Evolutionary conservation across 805 yeast species (phyloP), one percentile per base, ranked within the genome.

Genomic region (Starmerella bacillaris): DNA sequence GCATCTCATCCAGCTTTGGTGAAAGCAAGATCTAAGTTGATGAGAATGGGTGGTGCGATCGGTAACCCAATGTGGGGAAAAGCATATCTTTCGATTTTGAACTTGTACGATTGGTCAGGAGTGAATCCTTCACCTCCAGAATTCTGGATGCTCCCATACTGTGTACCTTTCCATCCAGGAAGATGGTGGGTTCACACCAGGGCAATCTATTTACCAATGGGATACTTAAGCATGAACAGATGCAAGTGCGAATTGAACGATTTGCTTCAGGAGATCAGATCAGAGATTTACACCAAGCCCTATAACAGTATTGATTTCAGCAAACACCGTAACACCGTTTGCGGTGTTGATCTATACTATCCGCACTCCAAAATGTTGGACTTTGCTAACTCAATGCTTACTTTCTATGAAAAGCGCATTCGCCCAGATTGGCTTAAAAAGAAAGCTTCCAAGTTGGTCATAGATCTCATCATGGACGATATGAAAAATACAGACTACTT

Each of bases 101-200:
- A 76, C 42, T 57, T 89, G 35, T 89, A 84, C 51, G 70, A 70
- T 27, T 89, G 96, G 94, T 92, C 78, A 42, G 99, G 98, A 37
- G 94, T 86, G 4, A 89, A 89, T 47, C 98, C 99, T 3, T 92
- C 94, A 1, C 98, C 99, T 3, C 86, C 95, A 1, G 99, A 89
- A 51, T 58, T 83, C 33, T 89, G 94, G 89, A 56, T 76, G 39
- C 55, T 86, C 28, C 99, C 98, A 2, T 78, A 82, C 41, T 51
- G 63, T 33, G 49, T 76, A 2, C 92, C 94, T 0, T 62, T 83
- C 27, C 96, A 89, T 51, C 98, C 99, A 1, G 92, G 84, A 24
- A 68, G 79, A 51, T 89, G 96, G 98, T 89, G 99, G 99, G 94
- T 86, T 17, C 99, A 89, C 51, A 84, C 95, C 0, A 64, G 99